Evolutionary conservation across 306 rosid genomes (phyloP), one percentile per base, ranked within the genome.

Genomic region (Cicer cuneatum): DNA sequence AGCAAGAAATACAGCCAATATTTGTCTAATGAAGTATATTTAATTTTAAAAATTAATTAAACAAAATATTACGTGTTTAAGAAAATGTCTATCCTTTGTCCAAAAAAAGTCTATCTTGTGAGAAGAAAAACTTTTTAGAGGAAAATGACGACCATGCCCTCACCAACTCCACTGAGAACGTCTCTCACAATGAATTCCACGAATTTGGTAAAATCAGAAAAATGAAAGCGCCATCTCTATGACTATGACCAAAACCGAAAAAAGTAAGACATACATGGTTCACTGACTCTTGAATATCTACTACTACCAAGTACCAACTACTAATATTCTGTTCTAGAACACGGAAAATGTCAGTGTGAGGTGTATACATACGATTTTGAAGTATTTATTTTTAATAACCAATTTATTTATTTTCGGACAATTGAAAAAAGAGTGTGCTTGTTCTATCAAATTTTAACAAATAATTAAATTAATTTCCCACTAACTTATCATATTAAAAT

Each of bases 131-230:
- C 57, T 7, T 18, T 47, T 39, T 15, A 56, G 39, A 70, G 1
- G 47, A n/a, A 72, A 70, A 33, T 77, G 89, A 88, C 96, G 33
- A 80, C 56, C 81, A 83, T 14, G 43, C 88, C 91, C 89, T 75
- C 84, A 89, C 96, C 96, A 87, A 88, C 94, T 85, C 87, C 90
- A 70, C 85, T 82, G 76, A 82, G 84, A 87, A 68, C 80, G 61
- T 65, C 81, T 76, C 4, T 43, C 76, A 76, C 51, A 16, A 69
- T 58, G 62, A 75, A 83, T 77, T 59, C 78, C 65, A 73, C 66
- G 66, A 80, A 78, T 75, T 85, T 78, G 80, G 81, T 75, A 38
- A 75, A 83, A 54, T 51, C 59, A 73, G 87, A 46, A 29, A 83
- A 74, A 52, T 46, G 40, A 47, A 77, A 71, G 74, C 68, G 73